Evolutionary conservation across 2,329 filamentous ascomycete genomes (phyloP).

Genomic region (Fusarium concolor): DNA sequence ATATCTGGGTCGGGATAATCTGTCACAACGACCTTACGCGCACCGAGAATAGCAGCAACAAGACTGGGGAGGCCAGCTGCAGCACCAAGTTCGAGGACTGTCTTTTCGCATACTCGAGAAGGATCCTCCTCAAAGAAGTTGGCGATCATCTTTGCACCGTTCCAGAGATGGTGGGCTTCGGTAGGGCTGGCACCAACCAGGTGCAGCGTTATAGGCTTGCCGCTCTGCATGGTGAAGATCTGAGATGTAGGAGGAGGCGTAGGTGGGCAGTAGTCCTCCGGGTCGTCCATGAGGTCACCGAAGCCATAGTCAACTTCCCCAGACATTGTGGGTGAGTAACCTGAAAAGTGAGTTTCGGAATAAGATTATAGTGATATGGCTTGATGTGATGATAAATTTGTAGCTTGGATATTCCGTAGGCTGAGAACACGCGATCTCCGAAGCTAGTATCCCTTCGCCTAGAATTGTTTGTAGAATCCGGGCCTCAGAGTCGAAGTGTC

Average conservation of each 20-base stretch:
- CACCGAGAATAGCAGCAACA: conserved; percentile 79
- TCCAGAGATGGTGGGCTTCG: conserved; percentile 93
- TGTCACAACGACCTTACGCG: conserved; percentile 79
- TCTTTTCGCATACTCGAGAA: conserved; percentile 71
- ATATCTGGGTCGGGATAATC: conserved; percentile 90
- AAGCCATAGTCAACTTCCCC: conserved; percentile 53
- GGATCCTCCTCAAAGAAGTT: conserved; percentile 80
- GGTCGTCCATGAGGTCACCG: conserved; percentile 79
- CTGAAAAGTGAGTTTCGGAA: conserved; percentile 8
- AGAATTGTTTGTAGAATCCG: neutral
- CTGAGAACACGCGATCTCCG: neutral
- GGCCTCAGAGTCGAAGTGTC: conserved; percentile 2
- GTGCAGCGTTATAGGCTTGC: conserved; percentile 74
- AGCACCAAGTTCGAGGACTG: conserved; percentile 90
- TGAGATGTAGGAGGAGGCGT: conserved; percentile 80
- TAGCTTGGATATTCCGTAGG: neutral
- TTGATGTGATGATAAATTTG: neutral
- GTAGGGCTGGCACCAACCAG: conserved; percentile 90
- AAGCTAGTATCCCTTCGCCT: neutral
- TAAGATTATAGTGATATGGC: conserved; percentile 2
- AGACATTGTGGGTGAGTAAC: conserved; percentile 44
- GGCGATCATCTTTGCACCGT: conserved; percentile 82
- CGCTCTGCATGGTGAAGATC: conserved; percentile 75
- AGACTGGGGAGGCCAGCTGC: conserved; percentile 87
- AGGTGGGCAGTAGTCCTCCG: conserved; percentile 81